These are phyloP conservation scores for Beauveria sp. DNA, from an alignment of 2,329 filamentous ascomycete species.

Conservation along the genomic window DNA sequence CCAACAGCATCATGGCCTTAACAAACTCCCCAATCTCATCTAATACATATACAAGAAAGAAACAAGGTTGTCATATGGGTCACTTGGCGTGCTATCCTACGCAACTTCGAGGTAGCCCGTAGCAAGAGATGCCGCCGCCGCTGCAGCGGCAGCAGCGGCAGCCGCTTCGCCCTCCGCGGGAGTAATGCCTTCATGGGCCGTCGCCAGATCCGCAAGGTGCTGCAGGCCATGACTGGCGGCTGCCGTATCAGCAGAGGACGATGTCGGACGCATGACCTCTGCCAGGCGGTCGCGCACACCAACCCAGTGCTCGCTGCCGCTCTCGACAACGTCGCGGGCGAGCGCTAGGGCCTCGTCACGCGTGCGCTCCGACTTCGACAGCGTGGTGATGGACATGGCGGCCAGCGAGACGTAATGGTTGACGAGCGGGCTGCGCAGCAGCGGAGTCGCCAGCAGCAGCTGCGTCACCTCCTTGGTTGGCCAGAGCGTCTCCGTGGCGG, in stretches of 20 bases:
- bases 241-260: conserved; percentile 25
- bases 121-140: conserved; percentile 26
- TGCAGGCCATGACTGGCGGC: conserved; percentile 49
- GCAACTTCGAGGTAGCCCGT: conserved; percentile 29
- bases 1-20: neutral
- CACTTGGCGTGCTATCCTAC: conserved; percentile 4
- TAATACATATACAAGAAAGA: neutral
- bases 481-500: conserved; percentile 51
- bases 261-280: conserved; percentile 27
- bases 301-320: conserved; percentile 47
- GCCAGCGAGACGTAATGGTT: conserved; percentile 59
- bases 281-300: conserved; percentile 39
- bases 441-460: conserved; percentile 48
- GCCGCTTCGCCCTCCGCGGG: conserved; percentile 19
- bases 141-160: conserved; percentile 18
- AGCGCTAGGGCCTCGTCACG: conserved; percentile 49
- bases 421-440: conserved; percentile 54
- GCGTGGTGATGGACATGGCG: conserved; percentile 52
- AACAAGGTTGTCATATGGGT: neutral
- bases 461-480: conserved; percentile 50
- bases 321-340: conserved; percentile 49
- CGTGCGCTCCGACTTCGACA: conserved; percentile 47
- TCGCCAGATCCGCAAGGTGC: conserved; percentile 51
- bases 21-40: neutral
- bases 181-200: conserved; percentile 31